These are phyloP conservation scores for Sphaerulina vaccinii DNA, from an alignment of 2,329 filamentous ascomycete species.

Conservation along the genomic window DNA sequence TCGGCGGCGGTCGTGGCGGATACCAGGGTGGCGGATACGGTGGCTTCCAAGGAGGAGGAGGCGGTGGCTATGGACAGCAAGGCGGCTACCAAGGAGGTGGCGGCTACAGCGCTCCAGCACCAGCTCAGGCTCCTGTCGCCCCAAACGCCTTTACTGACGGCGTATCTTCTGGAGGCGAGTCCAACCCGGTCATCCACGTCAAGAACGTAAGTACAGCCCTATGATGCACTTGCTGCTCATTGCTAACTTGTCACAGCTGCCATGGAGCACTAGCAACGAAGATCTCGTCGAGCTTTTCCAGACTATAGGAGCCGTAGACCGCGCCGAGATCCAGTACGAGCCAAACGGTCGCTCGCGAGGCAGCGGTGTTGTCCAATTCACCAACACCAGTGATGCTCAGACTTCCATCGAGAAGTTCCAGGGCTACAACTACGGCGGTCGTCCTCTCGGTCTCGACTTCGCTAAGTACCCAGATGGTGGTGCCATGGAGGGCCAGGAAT, in stretches of 20 bases:
- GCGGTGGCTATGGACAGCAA: conserved; percentile 58
- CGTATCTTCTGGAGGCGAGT: conserved; percentile 82
- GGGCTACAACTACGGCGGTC: conserved; percentile 93
- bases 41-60: conserved; percentile 53
- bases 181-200: conserved; percentile 83
- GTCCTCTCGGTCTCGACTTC: conserved; percentile 87
- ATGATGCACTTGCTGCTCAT: conserved; percentile 27
- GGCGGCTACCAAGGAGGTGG: conserved; percentile 46
- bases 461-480: conserved; percentile 85
- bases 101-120: conserved; percentile 41
- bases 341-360: conserved; percentile 92
- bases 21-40: conserved; percentile 56
- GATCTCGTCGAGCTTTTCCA: conserved; percentile 95
- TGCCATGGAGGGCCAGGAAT: conserved; percentile 79
- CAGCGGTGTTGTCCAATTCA: conserved; percentile 94
- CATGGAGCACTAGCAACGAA: conserved; percentile 98
- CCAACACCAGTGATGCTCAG: conserved; percentile 77
- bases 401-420: conserved; percentile 97
- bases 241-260: conserved; percentile 61
- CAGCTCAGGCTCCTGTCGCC: conserved; percentile 45
- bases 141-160: conserved; percentile 94
- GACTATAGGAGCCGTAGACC: conserved; percentile 96
- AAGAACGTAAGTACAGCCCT: conserved; percentile 73
- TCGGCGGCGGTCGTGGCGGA: conserved; percentile 46
- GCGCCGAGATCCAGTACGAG: conserved; percentile 99